A percentile compares a stretch with the other conserved stretches of the same genome.
Conservation (phyloP, 345 rosid genomes). For the Kernera saxatilis region DNA sequence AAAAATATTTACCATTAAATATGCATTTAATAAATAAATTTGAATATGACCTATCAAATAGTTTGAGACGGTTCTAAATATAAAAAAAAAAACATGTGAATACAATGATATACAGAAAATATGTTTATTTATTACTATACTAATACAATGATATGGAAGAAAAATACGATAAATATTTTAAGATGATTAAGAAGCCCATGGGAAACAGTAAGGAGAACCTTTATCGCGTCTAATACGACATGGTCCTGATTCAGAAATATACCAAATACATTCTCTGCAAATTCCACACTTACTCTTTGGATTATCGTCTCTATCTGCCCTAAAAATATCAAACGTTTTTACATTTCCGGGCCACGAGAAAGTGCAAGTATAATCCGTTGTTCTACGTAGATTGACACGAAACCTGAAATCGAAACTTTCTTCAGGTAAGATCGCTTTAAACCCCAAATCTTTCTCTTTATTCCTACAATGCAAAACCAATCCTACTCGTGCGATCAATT, state of each 20-base stretch:
- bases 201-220: background rate
- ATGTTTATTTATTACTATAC: background rate
- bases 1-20: too few relatives aligned
- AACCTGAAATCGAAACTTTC: background rate
- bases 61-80: too few relatives aligned
- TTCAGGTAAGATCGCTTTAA: background rate
- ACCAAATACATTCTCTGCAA: slow-evolving; percentile 8
- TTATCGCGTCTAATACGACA: slow-evolving; percentile 6
- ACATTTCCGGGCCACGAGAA: background rate
- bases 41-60: too few relatives aligned
- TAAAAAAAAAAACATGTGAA: too few relatives aligned
- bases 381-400: background rate
- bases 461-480: background rate
- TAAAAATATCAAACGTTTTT: slow-evolving; percentile 3
- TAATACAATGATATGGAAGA: background rate
- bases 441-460: background rate
- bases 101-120: too few relatives aligned
- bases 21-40: too few relatives aligned
- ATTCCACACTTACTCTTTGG: background rate
- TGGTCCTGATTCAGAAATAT: background rate
- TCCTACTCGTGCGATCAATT: background rate
- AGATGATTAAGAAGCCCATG: background rate
- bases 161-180: background rate
- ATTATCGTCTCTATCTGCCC: background rate
- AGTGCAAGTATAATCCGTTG: background rate